Percentiles rank a stretch among this genome's conserved stretches.
Evolutionary conservation across 192 early-diverging fungal genomes (phyloP).

Genomic region (Glomus cerebriforme): DNA sequence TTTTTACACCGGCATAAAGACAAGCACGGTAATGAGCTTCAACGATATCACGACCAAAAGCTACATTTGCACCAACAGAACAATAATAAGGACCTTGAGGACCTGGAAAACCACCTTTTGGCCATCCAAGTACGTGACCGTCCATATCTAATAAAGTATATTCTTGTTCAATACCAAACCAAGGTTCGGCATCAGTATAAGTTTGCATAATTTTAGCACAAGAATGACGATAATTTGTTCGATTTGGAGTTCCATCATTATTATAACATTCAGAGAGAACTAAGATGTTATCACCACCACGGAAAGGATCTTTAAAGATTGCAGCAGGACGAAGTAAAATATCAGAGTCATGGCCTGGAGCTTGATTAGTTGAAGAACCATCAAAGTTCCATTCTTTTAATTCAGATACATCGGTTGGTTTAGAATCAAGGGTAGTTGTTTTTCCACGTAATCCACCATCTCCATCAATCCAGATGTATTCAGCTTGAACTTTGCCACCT

Average conservation of each 20-base stretch:
- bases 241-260: conserved; percentile 57
- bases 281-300: conserved; percentile 56
- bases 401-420: conserved; percentile 36
- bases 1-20: conserved; percentile 56
- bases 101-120: conserved; percentile 58
- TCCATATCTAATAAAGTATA: conserved; percentile 56
- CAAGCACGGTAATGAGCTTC: conserved; percentile 62
- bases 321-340: conserved; percentile 51
- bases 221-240: conserved; percentile 49
- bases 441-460: conserved; percentile 47
- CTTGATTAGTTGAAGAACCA: conserved; percentile 59
- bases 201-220: conserved; percentile 45
- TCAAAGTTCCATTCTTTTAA: conserved; percentile 60
- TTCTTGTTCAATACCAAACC: conserved; percentile 65
- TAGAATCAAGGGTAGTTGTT: conserved; percentile 47
- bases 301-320: conserved; percentile 56
- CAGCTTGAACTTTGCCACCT: conserved; percentile 52
- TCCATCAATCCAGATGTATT: conserved; percentile 60
- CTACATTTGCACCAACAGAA: conserved; percentile 52
- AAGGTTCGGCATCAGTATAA: conserved; percentile 45
- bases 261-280: conserved; percentile 55
- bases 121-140: conserved; percentile 52
- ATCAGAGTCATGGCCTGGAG: conserved; percentile 56
- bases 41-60: conserved; percentile 61
- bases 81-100: conserved; percentile 62